These are phyloP conservation scores for Candida peoriensis DNA, from an alignment of 805 yeast species.

Conservation along the genomic window DNA sequence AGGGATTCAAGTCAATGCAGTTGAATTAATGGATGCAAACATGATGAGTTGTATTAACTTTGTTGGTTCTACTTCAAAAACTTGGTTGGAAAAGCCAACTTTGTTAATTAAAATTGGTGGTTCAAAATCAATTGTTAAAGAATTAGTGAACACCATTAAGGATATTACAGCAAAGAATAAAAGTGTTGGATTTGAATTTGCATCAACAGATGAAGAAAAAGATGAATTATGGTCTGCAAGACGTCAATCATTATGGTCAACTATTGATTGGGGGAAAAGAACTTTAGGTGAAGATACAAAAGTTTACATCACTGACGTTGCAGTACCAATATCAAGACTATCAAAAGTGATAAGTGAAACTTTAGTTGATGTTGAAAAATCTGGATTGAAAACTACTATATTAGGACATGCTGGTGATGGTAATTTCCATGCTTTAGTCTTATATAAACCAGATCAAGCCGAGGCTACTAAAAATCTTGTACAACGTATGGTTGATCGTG, in stretches of 20 bases:
- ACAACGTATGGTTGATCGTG: conserved; percentile 57
- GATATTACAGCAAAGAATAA: conserved; percentile 48
- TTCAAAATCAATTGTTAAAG: conserved; percentile 39
- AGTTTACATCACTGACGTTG: conserved; percentile 76
- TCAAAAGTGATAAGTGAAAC: conserved; percentile 60
- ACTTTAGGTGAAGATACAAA: conserved; percentile 41
- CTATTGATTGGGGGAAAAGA: conserved; percentile 58
- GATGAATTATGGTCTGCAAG: conserved; percentile 73
- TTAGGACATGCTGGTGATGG: conserved; percentile 87
- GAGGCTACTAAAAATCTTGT: conserved; percentile 45
- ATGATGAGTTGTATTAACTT: conserved; percentile 64
- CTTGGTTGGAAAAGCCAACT: conserved; percentile 58
- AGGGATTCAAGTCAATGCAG: conserved; percentile 68
- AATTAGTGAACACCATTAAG: conserved; percentile 41
- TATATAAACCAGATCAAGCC: conserved; percentile 49
- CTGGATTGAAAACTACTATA: conserved; percentile 51
- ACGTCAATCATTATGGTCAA: conserved; percentile 62
- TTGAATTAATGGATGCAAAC: conserved; percentile 67
- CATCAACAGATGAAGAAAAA: conserved; percentile 56
- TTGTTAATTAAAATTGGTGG: conserved; percentile 64
- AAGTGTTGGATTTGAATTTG: conserved; percentile 57
- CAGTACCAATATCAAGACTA: conserved; percentile 69
- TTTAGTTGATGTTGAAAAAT: conserved; percentile 48
- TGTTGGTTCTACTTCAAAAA: conserved; percentile 46
- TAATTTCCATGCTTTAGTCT: conserved; percentile 65